Evolutionary conservation across 106 monocot genomes (phyloP), one percentile per base, ranked within the genome.

Genomic region (Alisma plantagoaquatica): DNA sequence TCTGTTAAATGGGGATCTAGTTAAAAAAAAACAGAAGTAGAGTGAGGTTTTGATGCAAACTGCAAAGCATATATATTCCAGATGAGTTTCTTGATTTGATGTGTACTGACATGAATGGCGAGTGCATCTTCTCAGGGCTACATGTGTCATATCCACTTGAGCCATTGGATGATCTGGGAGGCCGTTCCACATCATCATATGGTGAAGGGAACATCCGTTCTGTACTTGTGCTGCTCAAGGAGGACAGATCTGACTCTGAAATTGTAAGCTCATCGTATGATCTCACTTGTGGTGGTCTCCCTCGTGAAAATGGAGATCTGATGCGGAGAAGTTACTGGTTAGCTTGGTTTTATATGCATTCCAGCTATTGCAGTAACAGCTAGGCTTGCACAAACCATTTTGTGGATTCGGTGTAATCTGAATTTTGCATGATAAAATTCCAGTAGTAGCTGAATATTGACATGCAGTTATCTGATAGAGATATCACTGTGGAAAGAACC

Each of bases 1-100:
- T 26, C 74, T 62, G n/a, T 41, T 27, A 38, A 75, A 75, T 46
- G 83, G 83, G 7, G 83, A 83, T 56, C 78, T 75, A 41, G 43
- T 55, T 11, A 27, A 14, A 35, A 17, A 23, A 60, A n/a, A n/a
- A n/a, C n/a, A 25, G 38, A 16, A 33, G 35, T n/a, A n/a, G n/a
- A n/a, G n/a, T n/a, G n/a, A n/a, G n/a, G n/a, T n/a, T n/a, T n/a
- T n/a, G n/a, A n/a, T n/a, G n/a, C n/a, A n/a, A n/a, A n/a, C n/a
- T n/a, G n/a, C n/a, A n/a, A n/a, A 28, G 43, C 38, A 38, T n/a
- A n/a, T n/a, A n/a, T n/a, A n/a, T n/a, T n/a, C n/a, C n/a, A n/a
- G n/a, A n/a, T n/a, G n/a, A n/a, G n/a, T n/a, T n/a, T n/a, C n/a
- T n/a, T 14, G 0, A 1, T 23, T 41, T 49, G 0, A 49, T 9